A percentile compares a stretch with the other conserved stretches of the same genome.
Conservation (phyloP, 225 moss, liverwort and hornwort species). For the Bryoerythrophyllum caledonicum region DNA sequence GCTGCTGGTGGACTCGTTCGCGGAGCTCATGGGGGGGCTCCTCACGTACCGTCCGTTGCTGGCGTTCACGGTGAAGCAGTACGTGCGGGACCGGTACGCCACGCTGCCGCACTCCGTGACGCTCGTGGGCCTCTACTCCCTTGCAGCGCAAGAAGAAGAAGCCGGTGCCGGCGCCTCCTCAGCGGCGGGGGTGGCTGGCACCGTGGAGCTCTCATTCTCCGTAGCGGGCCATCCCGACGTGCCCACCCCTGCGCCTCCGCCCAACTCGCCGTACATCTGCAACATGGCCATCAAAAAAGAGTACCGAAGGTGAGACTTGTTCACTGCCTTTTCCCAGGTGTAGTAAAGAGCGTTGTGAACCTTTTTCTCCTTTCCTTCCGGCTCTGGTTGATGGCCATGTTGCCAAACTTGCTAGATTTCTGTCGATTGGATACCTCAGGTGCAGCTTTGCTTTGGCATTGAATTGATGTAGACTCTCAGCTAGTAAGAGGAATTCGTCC, state of each 20-base stretch:
- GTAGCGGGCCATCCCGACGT: slow-evolving; percentile 79
- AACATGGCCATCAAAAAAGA: slow-evolving; percentile 85
- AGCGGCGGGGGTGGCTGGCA: slow-evolving; percentile 60
- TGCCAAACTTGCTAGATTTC: no score
- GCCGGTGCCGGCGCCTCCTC: slow-evolving; percentile 18
- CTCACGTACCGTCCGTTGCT: slow-evolving; percentile 87
- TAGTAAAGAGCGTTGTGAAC: no score
- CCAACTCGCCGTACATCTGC: slow-evolving; percentile 86
- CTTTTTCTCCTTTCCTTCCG: neutral
- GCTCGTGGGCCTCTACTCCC: slow-evolving; percentile 75
- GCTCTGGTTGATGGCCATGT: no score
- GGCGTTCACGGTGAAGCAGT: slow-evolving; percentile 85
- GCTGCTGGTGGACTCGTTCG: slow-evolving; percentile 89
- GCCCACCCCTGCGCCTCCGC: slow-evolving; percentile 74
- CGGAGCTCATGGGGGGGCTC: slow-evolving; percentile 92
- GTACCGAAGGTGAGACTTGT: slow-evolving; percentile 66
- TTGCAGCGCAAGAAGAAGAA: no score
- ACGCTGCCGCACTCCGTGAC: slow-evolving; percentile 88
- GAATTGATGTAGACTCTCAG: no score
- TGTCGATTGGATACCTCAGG: no score
- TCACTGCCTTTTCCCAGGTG: no score
- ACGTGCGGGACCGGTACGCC: slow-evolving; percentile 70
- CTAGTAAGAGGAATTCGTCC: no score
- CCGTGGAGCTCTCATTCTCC: slow-evolving; percentile 85
- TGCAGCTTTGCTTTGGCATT: no score